Evolutionary conservation across 2,329 filamentous ascomycete genomes (phyloP).

Genomic region (Amesomyces nigricolor): DNA sequence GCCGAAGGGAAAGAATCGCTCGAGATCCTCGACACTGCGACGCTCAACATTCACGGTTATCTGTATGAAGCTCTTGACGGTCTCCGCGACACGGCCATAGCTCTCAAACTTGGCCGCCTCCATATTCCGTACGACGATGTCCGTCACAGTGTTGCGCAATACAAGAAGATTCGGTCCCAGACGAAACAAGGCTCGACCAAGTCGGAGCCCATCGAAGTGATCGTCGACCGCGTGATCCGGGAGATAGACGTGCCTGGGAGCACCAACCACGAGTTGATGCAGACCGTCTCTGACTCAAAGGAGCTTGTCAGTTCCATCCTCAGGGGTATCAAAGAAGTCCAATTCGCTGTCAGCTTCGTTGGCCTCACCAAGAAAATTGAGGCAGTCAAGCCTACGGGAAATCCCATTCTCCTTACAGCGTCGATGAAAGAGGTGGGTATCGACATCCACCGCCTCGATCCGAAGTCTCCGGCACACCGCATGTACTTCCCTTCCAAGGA

Average conservation of each 20-base stretch:
- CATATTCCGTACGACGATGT: conserved; percentile 90
- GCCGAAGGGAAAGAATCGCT: conserved; percentile 77
- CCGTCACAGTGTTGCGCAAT: conserved; percentile 53
- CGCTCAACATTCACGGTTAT: conserved; percentile 86
- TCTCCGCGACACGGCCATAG: conserved; percentile 81
- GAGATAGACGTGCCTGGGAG: conserved; percentile 66
- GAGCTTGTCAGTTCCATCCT: conserved; percentile 88
- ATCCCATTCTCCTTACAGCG: conserved; percentile 74
- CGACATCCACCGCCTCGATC: conserved; percentile 85
- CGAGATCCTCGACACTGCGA: conserved; percentile 82
- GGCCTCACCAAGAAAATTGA: conserved; percentile 77
- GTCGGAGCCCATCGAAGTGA: conserved; percentile 52
- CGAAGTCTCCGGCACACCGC: conserved; percentile 86
- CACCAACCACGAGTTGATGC: conserved; percentile 62
- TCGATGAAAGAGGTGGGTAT: conserved; percentile 96
- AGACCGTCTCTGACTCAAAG: conserved; percentile 84
- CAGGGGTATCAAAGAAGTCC: conserved; percentile 90
- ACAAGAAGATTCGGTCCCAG: conserved; percentile 42
- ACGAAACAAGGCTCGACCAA: conserved; percentile 31
- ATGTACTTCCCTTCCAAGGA: conserved; percentile 97
- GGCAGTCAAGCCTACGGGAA: conserved; percentile 58
- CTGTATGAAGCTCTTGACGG: conserved; percentile 81
- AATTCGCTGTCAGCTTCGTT: conserved; percentile 88
- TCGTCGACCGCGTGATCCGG: conserved; percentile 66
- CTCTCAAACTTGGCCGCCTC: conserved; percentile 83